Conservation (phyloP, 352 stramenopile species). For the Phytopythium aichiense region DNA sequence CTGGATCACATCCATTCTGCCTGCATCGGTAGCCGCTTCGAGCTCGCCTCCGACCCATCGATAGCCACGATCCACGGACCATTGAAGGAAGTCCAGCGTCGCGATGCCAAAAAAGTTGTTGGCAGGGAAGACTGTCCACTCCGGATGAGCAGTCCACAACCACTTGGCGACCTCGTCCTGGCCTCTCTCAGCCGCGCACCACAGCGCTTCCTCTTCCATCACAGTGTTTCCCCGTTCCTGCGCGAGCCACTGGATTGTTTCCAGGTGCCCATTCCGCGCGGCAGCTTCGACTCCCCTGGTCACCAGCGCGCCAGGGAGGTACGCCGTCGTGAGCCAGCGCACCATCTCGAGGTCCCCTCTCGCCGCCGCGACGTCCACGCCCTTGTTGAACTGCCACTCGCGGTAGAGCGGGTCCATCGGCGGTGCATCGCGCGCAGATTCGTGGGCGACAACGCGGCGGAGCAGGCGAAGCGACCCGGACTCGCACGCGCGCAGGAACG, state of each 20-base stretch:
- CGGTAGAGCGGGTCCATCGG: slow-evolving; percentile 20
- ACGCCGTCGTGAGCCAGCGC: slow-evolving; percentile 19
- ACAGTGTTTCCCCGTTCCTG: slow-evolving; percentile 4
- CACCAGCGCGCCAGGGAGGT: slow-evolving; percentile 14
- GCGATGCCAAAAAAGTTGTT: not conserved
- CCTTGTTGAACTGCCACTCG: slow-evolving; percentile 18
- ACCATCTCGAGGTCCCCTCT: slow-evolving; percentile 16
- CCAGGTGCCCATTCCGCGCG: slow-evolving; percentile 19
- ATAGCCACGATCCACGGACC: not conserved
- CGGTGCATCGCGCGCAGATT: not conserved
- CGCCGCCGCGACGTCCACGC: slow-evolving; percentile 14
- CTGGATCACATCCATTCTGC: not conserved
- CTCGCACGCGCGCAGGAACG: not conserved
- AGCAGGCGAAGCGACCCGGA: not conserved
- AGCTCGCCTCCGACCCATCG: not conserved
- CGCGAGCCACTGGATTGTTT: slow-evolving; percentile 21
- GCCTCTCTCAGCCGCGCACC: not conserved
- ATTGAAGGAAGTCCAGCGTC: not conserved
- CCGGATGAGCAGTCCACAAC: not conserved
- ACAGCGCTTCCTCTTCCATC: not conserved
- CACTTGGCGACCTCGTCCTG: not conserved
- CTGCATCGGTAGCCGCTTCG: not conserved
- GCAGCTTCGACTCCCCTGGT: slow-evolving; percentile 20
- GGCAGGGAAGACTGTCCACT: not conserved
- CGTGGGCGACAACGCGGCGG: not conserved